Evolutionary conservation across 768 basidiomycete genomes (phyloP), one percentile per base, ranked within the genome.

Genomic region (Imleria badia): DNA sequence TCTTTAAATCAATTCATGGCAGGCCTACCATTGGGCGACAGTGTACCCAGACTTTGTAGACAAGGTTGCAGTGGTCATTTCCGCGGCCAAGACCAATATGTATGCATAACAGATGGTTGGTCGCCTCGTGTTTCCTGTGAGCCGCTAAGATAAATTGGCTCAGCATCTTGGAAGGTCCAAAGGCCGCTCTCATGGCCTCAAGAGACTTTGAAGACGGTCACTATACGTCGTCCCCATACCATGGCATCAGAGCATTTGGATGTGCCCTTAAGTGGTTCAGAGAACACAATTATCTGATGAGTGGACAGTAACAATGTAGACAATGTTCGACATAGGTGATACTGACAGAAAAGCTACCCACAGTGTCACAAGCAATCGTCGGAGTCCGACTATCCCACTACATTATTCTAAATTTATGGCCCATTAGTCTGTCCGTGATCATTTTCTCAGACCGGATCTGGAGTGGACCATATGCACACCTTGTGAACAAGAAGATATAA

Each of bases 141-240:
- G 17, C 2, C 13, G 23, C 17, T 51, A 10, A 42, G 14, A 22
- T 45, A 22, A 29, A 35, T 50, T 34, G 44, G 29, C 14, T 8
- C 44, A 82, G 82, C 59, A 81, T 83, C 67, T 66, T 84, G 34
- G 82, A 84, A 66, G 82, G 82, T 0, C 78, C 80, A 6, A 83
- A 79, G 60, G 74, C 78, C 1, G 78, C 82, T 15, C 68, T 84
- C 13, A 56, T 70, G 2, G 76, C 77, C 5, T 83, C 83, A 3
- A 77, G 75, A 56, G 82, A 82, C 54, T 84, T 81, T 61, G 60
- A 82, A 2, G 63, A 72, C 44, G 81, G 81, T 0, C 78, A 81
- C 60, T 84, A 83, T 63, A 79, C 66, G 40, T 65, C 70, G 9
- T 62, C 66, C 6, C 78, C 81, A 3, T 66, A 78, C 59, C 70